These are phyloP conservation scores for Phialophora chinensis DNA, from an alignment of 2,329 filamentous ascomycete species.

Conservation along the genomic window DNA sequence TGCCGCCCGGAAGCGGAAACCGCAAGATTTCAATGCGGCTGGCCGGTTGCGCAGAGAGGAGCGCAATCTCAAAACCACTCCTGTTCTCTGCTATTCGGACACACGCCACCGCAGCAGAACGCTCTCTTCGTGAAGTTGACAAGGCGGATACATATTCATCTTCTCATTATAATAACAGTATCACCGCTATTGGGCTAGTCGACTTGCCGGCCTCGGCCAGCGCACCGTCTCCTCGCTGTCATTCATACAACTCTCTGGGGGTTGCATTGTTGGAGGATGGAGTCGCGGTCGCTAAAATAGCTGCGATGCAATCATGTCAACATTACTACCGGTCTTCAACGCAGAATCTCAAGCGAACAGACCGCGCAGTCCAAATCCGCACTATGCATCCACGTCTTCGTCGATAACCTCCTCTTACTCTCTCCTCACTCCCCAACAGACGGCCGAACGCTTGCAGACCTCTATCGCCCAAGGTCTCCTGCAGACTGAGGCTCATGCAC, in stretches of 20 bases:
- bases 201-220: background rate
- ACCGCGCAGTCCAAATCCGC: constrained; percentile 26
- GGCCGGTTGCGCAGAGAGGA: background rate
- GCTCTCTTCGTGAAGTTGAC: background rate
- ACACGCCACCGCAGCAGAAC: background rate
- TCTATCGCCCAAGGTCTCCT: constrained; percentile 84
- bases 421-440: constrained; percentile 75
- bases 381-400: constrained; percentile 39
- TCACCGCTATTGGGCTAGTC: background rate
- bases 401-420: constrained; percentile 60
- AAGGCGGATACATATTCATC: background rate
- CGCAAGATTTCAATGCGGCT: constrained; percentile 12
- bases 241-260: constrained; percentile 6
- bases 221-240: background rate
- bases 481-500: constrained; percentile 77
- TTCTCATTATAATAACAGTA: background rate
- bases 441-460: constrained; percentile 76
- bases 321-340: constrained; percentile 65
- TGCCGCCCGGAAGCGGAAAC: background rate
- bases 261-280: constrained; percentile 24
- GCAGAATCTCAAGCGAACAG: constrained; percentile 41
- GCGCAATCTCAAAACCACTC: constrained; percentile 6
- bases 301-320: constrained; percentile 66
- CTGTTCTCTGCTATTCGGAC: background rate
- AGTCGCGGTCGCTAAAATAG: constrained; percentile 39